Conservation (phyloP, 768 basidiomycete species). For the Russula sp. region DNA sequence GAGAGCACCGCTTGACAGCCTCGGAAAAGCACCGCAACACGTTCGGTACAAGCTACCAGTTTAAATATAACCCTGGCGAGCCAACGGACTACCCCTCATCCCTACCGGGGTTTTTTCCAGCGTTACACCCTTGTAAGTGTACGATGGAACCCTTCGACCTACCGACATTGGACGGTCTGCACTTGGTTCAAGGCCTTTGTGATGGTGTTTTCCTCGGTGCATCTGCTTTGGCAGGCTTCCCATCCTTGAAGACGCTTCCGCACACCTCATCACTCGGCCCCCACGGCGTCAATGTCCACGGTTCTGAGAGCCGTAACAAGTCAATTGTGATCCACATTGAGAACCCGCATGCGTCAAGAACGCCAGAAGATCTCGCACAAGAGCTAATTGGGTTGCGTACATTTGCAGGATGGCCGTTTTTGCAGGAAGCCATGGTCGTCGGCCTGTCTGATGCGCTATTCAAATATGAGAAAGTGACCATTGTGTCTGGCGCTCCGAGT, state of each 20-base stretch:
- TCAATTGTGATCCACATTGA: conserved; percentile 87
- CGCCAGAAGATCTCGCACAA: conserved; percentile 64
- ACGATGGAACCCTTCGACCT: conserved; percentile 77
- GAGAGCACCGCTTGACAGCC: conserved; percentile 65
- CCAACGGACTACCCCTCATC: conserved; percentile 82
- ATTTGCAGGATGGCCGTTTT: conserved; percentile 89
- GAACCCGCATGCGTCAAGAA: conserved; percentile 60
- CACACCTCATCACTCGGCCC: conserved; percentile 67
- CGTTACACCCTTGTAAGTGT: conserved; percentile 73
- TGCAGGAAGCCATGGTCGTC: conserved; percentile 84
- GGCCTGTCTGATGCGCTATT: conserved; percentile 82
- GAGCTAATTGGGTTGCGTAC: conserved; percentile 69
- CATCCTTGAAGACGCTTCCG: conserved; percentile 85
- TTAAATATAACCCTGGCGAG: conserved; percentile 57
- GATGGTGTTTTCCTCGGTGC: conserved; percentile 84
- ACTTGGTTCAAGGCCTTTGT: conserved; percentile 78
- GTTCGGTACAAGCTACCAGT: conserved; percentile 74
- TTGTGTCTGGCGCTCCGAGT: conserved; percentile 42
- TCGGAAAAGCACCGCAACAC: conserved; percentile 74
- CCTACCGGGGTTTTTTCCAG: conserved; percentile 90
- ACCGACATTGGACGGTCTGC: conserved; percentile 79
- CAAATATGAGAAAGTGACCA: conserved; percentile 67
- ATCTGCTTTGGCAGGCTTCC: conserved; percentile 90
- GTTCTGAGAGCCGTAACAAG: conserved; percentile 83
- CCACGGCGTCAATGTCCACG: conserved; percentile 92